Evolutionary conservation across 2,329 filamentous ascomycete genomes (phyloP).

Genomic region (Tolypocladium sp.): DNA sequence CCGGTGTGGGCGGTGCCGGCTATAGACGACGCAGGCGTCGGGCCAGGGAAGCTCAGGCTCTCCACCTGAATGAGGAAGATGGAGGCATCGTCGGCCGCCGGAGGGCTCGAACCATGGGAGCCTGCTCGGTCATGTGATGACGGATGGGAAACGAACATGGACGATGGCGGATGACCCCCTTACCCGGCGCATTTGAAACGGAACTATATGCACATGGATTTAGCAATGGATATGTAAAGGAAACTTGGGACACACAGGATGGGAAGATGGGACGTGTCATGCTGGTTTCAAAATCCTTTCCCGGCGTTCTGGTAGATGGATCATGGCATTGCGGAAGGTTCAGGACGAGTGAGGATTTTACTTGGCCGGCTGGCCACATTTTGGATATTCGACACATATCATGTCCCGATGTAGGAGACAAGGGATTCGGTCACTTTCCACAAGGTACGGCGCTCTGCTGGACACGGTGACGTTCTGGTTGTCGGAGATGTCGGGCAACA

Average conservation of each 20-base stretch:
- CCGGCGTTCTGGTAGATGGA: neutral
- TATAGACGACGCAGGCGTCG: slow-evolving; percentile 63
- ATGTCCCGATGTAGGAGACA: neutral
- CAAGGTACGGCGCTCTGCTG: neutral
- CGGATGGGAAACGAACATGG: neutral
- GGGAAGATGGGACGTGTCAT: neutral
- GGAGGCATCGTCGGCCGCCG: slow-evolving; percentile 48
- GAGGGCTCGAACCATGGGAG: slow-evolving; percentile 54
- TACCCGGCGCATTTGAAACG: neutral
- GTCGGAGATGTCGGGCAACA: neutral
- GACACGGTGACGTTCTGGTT: neutral
- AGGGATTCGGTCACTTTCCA: neutral
- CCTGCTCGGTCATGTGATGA: slow-evolving; percentile 55
- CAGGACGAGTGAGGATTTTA: neutral
- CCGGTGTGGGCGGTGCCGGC: slow-evolving; percentile 57
- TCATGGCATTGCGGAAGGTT: neutral
- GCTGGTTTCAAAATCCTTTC: neutral
- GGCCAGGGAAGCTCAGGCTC: slow-evolving; percentile 70
- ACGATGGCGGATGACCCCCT: neutral
- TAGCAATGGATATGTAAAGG: neutral
- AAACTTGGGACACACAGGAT: neutral
- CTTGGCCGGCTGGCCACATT: neutral
- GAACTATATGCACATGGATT: neutral
- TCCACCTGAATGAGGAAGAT: slow-evolving; percentile 75
- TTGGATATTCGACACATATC: neutral